Percentiles rank a stretch among this genome's conserved stretches.
Conservation (phyloP, 2,329 filamentous ascomycete genomes). For the Hysterium pulicare region DNA sequence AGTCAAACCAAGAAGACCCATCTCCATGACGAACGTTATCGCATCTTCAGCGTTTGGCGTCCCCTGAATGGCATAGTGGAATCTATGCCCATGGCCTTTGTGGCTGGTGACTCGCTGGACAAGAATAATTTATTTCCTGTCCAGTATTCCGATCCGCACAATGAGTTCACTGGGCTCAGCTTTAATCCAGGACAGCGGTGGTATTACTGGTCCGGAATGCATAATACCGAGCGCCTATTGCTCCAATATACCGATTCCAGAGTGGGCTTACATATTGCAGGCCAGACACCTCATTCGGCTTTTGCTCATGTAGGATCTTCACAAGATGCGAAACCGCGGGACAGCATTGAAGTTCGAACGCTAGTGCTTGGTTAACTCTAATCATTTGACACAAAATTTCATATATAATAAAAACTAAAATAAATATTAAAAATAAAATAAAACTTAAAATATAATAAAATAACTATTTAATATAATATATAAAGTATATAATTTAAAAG, state of each 20-base stretch:
- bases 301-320: conserved; percentile 74
- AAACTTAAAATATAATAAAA: too few species aligned
- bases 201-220: conserved; percentile 80
- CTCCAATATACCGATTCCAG: conserved; percentile 66
- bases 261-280: conserved; percentile 32
- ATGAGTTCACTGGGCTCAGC: conserved; percentile 70
- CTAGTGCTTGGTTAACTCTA: conserved; percentile 66
- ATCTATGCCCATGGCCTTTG: conserved; percentile 55
- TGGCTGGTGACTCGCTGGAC: conserved; percentile 52
- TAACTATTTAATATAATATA: too few species aligned
- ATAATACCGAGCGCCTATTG: conserved; percentile 66
- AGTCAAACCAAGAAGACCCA: conserved; percentile 64
- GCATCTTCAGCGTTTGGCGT: conserved; percentile 87
- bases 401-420: too few species aligned
- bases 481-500: too few species aligned
- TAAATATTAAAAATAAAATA: too few species aligned
- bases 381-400: too few species aligned
- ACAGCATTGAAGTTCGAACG: conserved; percentile 87
- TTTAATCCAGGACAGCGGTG: conserved; percentile 64
- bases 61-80: conserved; percentile 58
- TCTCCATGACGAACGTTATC: conserved; percentile 62
- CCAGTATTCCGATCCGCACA: conserved; percentile 67
- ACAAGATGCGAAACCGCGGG: conserved; percentile 65
- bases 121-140: conserved; percentile 67
- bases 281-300: conserved; percentile 48